A percentile compares a stretch with the other conserved stretches of the same genome.
These are phyloP conservation scores for Camellia sinensis DNA, from an alignment of 148 eudicot species.

Conservation along the genomic window DNA sequence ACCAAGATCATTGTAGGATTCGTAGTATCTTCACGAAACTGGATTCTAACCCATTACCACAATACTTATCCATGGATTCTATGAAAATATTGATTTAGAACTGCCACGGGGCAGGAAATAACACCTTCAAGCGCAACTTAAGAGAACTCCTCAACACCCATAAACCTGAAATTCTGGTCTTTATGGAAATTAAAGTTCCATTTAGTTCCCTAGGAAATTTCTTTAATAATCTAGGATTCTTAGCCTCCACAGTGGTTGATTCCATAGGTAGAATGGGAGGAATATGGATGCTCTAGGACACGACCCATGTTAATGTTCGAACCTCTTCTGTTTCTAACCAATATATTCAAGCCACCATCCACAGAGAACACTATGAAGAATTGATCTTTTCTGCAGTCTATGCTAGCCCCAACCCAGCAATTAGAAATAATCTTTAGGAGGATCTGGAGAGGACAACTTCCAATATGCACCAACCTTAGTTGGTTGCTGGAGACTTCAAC, in stretches of 20 bases:
- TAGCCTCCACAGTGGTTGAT: background rate
- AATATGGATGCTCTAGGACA: background rate
- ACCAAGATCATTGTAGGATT: no score
- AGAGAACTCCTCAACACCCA: background rate
- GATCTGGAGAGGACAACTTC: no score
- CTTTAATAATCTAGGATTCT: background rate
- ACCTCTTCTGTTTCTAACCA: accelerated
- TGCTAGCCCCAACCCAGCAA: no score
- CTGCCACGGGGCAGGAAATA: background rate
- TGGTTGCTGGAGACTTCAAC: no score
- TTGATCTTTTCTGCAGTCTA: no score
- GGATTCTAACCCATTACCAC: no score
- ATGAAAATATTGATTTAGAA: no score
- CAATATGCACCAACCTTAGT: no score
- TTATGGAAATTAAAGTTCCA: background rate
- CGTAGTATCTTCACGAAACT: no score
- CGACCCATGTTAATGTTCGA: background rate
- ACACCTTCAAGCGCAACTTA: background rate
- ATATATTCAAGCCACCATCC: background rate
- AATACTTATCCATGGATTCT: no score
- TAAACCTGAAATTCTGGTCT: background rate
- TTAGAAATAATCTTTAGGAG: no score
- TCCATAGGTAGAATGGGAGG: background rate
- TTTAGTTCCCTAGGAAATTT: background rate
- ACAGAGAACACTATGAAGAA: no score